Evolutionary conservation across 768 basidiomycete species (phyloP), one percentile per base, ranked within the genome.

Genomic region (Hygrocybe coccinea): DNA sequence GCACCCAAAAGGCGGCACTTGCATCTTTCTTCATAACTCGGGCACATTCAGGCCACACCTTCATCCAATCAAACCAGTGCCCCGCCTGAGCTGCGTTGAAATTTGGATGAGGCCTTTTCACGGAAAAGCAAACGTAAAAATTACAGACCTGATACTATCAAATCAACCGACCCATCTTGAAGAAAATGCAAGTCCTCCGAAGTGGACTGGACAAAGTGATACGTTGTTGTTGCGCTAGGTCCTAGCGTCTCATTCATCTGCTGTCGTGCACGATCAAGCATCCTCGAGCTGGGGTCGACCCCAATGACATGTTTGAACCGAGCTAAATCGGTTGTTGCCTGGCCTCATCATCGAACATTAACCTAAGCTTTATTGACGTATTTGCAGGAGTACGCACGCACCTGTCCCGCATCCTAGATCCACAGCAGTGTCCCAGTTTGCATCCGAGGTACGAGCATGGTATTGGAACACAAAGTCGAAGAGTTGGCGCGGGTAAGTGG

Each of bases 371-470:
- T n/a, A n/a, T n/a, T 5, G 41, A 36, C 21, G 11, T 11, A 38
- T 39, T 29, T 44, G n/a, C n/a, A 46, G 41, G 34, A 56, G n/a
- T 25, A 55, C 22, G 29, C 22, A 60, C 67, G 10, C 55, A 87
- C 90, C 87, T n/a, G 91, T 89, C 24, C 91, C 90, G 69, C 91
- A 92, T 3, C 91, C 90, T 2, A 91, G 66, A 61, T 94, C 91
- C 0, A 90, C 74, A 0, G 86, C 88, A 15, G 69, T 73, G 12
- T 81, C 75, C 78, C 82, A 87, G 52, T 67, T 58, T 59, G 57
- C 58, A 11, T 19, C 37, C 9, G 55, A n/a, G 24, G 57, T 52
- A 0, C 45, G 10, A 5, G 62, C 65, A 62, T 91, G 89, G 62
- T 82, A 87, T 3, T 72, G 65, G 61, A 83, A 82, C 41, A 91